Base-by-base conservation (phyloP, 805 yeast species). In the Wickerhamiella nectarea region DNA sequence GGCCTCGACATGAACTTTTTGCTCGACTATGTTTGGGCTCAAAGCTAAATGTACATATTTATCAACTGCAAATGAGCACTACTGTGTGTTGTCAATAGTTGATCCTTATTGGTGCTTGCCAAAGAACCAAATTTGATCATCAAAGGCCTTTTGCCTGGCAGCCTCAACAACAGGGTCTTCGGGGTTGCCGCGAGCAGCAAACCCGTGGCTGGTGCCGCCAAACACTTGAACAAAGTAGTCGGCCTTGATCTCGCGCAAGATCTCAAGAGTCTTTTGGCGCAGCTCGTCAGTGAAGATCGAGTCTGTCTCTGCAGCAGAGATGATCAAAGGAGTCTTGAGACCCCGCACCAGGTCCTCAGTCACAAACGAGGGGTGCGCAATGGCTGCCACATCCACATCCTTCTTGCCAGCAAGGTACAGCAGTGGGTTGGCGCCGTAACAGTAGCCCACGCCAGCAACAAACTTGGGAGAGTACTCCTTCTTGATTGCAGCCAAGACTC, bases 311-410 rank as follows among this genome's bases (percentile, higher is more conserved):
- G 94, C 93, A 44, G 82, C 82, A 17, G 82, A 68, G 50, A 86
- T 76, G 49, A 77, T 51, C 22, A 87, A 36, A 17, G 94, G 94
- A 48, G 62, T 64, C 50, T 69, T 73, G 52, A 87, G 59, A 1
- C 65, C 71, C 42, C 67, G 72, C 38, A 84, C 68, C 55, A 81
- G 93, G 31, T 75, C 86, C 26, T 70, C 68, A 10, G 68, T 48
- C 12, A 82, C 77, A 48, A 79, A 70, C 2, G 93, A 79, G 5
- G 96, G 95, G 62, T 87, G 96, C 7, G 91, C 91, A 49, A 74
- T 61, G 12, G 89, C 93, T 54, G 73, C 84, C 14, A 69, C 80
- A 48, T 73, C 72, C 7, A 53, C 29, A 42, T 45, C 46, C 18
- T 60, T 68, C 21, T 54, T 55, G 6, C 68, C 58, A 76, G 71